These are phyloP conservation scores for Glycyrrhiza uralensis DNA, from an alignment of 306 rosid species.

Conservation along the genomic window DNA sequence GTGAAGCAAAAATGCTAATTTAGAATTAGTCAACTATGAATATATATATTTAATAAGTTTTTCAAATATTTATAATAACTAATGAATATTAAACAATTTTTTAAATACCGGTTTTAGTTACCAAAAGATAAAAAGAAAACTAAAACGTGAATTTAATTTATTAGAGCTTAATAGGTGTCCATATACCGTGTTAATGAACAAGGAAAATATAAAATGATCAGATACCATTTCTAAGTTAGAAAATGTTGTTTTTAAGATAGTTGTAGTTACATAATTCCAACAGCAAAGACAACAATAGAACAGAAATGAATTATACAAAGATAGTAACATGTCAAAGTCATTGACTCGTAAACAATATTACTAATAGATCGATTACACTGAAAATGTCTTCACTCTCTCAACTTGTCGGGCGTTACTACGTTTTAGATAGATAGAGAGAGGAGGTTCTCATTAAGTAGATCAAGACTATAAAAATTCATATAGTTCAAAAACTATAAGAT, in stretches of 20 bases:
- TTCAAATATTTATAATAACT: too few species aligned
- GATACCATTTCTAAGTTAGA: neutral
- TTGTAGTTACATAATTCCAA: constrained; percentile 3
- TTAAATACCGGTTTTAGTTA: too few species aligned
- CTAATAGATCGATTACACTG: neutral
- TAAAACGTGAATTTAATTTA: neutral
- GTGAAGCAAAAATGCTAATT: too few species aligned
- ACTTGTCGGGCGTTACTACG: neutral
- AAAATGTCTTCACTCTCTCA: neutral
- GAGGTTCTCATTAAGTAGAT: too few species aligned
- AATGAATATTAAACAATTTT: too few species aligned
- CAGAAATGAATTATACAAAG: neutral
- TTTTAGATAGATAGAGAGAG: too few species aligned
- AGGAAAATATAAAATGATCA: neutral
- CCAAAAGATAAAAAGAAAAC: too few species aligned
- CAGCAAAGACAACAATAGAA: neutral
- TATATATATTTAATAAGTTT: too few species aligned
- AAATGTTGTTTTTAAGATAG: neutral
- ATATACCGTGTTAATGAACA: neutral
- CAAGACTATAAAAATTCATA: too few species aligned
- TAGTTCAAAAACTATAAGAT: too few species aligned
- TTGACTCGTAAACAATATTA: constrained; percentile 2
- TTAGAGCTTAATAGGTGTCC: neutral
- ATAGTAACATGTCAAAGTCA: neutral
- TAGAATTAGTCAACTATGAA: too few species aligned